These are phyloP conservation scores for Penicillium riverlandense DNA, from an alignment of 495 filamentous ascomycete species.

Conservation along the genomic window DNA sequence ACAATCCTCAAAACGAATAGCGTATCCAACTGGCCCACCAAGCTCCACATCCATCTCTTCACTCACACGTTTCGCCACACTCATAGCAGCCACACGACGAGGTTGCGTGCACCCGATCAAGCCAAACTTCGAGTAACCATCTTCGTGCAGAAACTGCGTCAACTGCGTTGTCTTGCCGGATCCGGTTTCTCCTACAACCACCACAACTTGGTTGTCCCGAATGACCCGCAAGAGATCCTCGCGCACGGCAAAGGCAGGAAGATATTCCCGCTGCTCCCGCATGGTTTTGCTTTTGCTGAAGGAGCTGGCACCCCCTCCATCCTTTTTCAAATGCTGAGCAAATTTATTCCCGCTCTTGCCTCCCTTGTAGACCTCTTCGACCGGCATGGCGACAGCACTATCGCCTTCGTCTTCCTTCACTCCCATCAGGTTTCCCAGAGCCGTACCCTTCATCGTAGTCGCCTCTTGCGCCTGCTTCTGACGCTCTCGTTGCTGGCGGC, in stretches of 20 bases:
- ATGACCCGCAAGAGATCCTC: constrained; percentile 94
- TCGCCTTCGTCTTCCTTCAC: constrained; percentile 93
- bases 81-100: constrained; percentile 95
- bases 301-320: constrained; percentile 70
- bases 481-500: constrained; percentile 83
- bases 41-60: constrained; percentile 99
- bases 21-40: constrained; percentile 85
- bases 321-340: constrained; percentile 81
- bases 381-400: constrained; percentile 68
- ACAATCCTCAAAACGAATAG: constrained; percentile 98
- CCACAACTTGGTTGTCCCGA: constrained; percentile 92
- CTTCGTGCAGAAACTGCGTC: constrained; percentile 91
- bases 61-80: constrained; percentile 94
- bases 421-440: constrained; percentile 89
- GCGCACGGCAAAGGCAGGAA: constrained; percentile 94
- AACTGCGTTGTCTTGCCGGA: constrained; percentile 97
- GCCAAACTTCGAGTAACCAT: constrained; percentile 78
- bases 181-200: constrained; percentile 94
- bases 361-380: constrained; percentile 60
- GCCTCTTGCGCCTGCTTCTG: constrained; percentile 94
- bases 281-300: constrained; percentile 92
- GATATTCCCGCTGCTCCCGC: constrained; percentile 84
- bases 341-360: constrained; percentile 63
- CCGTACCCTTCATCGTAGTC: constrained; percentile 87
- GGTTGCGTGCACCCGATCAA: constrained; percentile 96